Percentiles rank a stretch among this genome's conserved stretches.
phyloP scores from a whole-genome alignment of 2,329 filamentous ascomycete species.

The Paecilomyces dactylethromorphus region DNA sequence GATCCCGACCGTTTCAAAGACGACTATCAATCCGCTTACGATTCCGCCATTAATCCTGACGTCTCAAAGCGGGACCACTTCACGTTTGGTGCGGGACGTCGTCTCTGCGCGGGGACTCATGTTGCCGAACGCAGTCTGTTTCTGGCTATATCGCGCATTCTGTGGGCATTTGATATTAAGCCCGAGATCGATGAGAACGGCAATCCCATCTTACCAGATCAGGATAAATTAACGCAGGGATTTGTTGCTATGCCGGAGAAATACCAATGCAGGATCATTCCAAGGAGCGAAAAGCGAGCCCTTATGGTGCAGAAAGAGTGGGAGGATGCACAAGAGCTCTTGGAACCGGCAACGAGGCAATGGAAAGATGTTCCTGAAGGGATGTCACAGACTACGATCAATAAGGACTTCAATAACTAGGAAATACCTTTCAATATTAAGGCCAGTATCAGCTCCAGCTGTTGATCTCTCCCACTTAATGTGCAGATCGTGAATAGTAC shows the following conservation, averaged over 20 bases:
- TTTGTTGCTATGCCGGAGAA: constrained; percentile 40
- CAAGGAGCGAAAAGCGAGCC: constrained; percentile 10
- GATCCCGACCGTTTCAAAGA: constrained; percentile 18
- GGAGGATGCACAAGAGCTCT: constrained; percentile 11
- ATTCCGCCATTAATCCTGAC: constrained; percentile 28
- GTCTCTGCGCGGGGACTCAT: constrained; percentile 54
- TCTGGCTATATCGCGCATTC: constrained; percentile 41
- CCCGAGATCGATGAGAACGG: constrained; percentile 22
- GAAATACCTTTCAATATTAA: not conserved
- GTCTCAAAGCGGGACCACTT: constrained; percentile 46
- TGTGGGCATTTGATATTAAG: constrained; percentile 44
- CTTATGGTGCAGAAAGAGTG: constrained; percentile 18
- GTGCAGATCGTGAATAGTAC: no score
- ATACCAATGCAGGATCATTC: constrained; percentile 13
- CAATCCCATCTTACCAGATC: constrained; percentile 29
- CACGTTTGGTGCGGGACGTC: constrained; percentile 50
- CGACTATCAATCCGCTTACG: constrained; percentile 19
- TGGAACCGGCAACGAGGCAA: not conserved
- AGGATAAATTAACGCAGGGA: constrained; percentile 35
- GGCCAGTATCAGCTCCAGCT: not conserved
- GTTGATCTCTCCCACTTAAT: not conserved
- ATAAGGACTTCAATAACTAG: not conserved
- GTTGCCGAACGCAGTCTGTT: constrained; percentile 46
- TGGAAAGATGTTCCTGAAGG: constrained; percentile 1
- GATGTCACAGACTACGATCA: not conserved